Percentiles rank a stretch among this genome's conserved stretches.
These are phyloP conservation scores for Tardiomyces depauwii DNA, from an alignment of 1,139 yeast genomes.

Conservation along the genomic window DNA sequence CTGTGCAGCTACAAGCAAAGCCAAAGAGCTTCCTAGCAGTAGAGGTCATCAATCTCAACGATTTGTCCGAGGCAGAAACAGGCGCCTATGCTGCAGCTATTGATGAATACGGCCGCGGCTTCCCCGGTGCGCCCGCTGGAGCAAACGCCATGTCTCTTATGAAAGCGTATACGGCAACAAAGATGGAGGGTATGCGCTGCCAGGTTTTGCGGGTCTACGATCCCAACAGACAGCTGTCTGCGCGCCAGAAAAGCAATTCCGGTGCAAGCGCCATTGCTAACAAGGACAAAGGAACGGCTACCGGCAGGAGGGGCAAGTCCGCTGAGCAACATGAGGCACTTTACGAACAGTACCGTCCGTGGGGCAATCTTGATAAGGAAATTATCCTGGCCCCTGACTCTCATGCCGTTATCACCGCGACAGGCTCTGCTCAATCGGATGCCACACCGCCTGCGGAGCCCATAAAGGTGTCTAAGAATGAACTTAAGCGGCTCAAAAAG, in stretches of 20 bases:
- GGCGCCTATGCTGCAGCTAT: slow-evolving; percentile 31
- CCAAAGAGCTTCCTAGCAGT: slow-evolving; percentile 25
- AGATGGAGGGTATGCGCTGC: slow-evolving; percentile 27
- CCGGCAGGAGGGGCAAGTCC: too few relatives aligned
- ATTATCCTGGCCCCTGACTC: slow-evolving; percentile 18
- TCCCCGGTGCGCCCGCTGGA: slow-evolving; percentile 31
- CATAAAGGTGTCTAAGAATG: slow-evolving; percentile 23
- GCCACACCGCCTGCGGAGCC: neutral
- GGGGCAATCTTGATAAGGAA: slow-evolving; percentile 28
- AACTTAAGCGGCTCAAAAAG: slow-evolving; percentile 24
- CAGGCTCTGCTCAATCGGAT: neutral
- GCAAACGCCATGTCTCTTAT: slow-evolving; percentile 29
- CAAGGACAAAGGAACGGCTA: too few relatives aligned
- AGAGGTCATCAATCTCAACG: slow-evolving; percentile 26
- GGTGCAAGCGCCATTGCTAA: too few relatives aligned
- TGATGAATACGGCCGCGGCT: slow-evolving; percentile 24
- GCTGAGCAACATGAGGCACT: slow-evolving; percentile 2
- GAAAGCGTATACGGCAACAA: slow-evolving; percentile 27
- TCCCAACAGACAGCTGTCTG: neutral
- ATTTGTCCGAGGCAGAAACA: slow-evolving; percentile 24
- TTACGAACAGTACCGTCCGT: slow-evolving; percentile 24
- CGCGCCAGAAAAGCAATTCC: slow-evolving; percentile 5
- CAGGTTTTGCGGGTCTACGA: slow-evolving; percentile 30
- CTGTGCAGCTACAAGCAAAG: slow-evolving; percentile 11
- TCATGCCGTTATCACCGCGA: slow-evolving; percentile 9